Conservation (phyloP, 257 asterid genomes). For the Solanum sitiens region DNA sequence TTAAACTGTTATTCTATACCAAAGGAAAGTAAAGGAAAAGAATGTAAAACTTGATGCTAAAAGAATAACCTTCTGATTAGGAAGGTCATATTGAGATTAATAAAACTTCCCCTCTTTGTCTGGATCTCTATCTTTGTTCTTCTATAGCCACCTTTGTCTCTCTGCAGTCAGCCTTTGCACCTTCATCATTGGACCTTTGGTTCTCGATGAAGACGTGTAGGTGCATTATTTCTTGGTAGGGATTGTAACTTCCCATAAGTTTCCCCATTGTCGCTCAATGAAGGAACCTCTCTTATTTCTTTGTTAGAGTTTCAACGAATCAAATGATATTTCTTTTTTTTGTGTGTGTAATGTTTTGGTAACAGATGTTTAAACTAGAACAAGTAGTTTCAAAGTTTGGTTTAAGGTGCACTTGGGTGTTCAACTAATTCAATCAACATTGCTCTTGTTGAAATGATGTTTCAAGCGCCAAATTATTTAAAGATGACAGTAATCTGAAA, state of each 20-base stretch:
- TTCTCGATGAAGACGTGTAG: not conserved
- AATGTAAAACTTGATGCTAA: not conserved
- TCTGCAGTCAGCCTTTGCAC: not conserved
- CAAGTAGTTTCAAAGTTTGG: not conserved
- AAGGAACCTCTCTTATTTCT: not conserved
- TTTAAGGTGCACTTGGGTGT: not conserved
- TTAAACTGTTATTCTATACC: not conserved
- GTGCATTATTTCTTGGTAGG: not conserved
- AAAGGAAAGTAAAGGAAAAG: not conserved
- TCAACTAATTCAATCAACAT: not conserved
- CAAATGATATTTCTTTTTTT: not conserved
- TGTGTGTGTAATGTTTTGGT: not conserved
- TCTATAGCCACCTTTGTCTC: not conserved
- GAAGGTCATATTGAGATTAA: not conserved
- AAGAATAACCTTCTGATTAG: not conserved
- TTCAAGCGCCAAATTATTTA: not conserved
- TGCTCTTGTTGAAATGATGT: not conserved
- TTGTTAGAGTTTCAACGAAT: not conserved
- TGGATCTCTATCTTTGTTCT: not conserved
- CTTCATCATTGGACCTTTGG: not conserved
- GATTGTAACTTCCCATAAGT: not conserved
- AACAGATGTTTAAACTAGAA: not conserved
- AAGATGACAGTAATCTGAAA: not conserved
- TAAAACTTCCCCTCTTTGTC: not conserved
- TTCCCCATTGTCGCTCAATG: not conserved